These are phyloP conservation scores for Skeletonema marinoi DNA, from an alignment of 108 stramenopile genomes.

Conservation along the genomic window DNA sequence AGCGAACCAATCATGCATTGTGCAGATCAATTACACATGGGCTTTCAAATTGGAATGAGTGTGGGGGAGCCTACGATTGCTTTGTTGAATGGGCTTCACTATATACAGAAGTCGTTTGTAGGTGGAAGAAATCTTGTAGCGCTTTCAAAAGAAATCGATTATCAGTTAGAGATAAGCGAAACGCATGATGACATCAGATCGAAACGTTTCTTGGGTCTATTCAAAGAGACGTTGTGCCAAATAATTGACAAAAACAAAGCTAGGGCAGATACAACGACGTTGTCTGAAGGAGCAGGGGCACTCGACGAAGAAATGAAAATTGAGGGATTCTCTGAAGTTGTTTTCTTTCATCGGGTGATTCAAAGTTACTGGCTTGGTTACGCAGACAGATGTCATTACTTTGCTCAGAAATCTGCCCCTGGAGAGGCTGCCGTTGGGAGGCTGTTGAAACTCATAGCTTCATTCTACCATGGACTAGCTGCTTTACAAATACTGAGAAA, in stretches of 20 bases:
- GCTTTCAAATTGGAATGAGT: constrained; percentile 4
- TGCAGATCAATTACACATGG: not conserved
- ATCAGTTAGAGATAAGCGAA: not conserved
- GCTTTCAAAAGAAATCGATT: not conserved
- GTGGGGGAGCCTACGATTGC: not conserved
- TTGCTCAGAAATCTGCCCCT: not conserved
- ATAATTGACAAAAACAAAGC: not conserved
- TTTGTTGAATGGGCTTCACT: not conserved
- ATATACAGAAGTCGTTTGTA: not conserved
- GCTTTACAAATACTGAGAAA: not conserved
- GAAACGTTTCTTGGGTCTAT: not conserved
- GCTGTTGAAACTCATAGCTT: not conserved
- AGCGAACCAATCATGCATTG: not conserved
- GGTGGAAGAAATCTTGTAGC: not conserved
- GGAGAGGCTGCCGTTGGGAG: not conserved
- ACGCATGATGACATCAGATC: not conserved
- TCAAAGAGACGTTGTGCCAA: not conserved
- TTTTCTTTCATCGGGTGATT: not conserved
- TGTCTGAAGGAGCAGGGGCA: not conserved
- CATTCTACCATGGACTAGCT: not conserved
- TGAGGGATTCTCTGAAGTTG: not conserved
- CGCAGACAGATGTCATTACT: not conserved
- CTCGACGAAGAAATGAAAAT: not conserved
- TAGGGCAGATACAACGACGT: not conserved
- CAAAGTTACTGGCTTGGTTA: not conserved